Evolutionary conservation across 441 rosid genomes (phyloP).

Genomic region (Euphorbia corollata): DNA sequence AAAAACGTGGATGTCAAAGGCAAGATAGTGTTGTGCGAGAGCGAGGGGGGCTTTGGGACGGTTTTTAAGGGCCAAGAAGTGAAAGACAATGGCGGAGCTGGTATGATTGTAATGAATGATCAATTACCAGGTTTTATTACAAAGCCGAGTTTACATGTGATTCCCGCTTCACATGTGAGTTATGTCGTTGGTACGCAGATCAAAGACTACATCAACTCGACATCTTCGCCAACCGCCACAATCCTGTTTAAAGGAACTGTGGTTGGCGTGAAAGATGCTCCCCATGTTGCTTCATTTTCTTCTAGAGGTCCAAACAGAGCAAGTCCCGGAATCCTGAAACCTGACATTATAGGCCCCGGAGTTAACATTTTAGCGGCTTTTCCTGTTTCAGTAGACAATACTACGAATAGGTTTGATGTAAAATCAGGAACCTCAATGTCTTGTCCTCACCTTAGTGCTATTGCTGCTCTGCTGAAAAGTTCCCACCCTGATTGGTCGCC

Average conservation of each 20-base stretch:
- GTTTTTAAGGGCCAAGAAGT: constrained; percentile 27
- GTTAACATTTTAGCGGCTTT: constrained; percentile 28
- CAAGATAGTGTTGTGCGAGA: constrained; percentile 26
- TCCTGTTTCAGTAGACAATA: constrained; percentile 20
- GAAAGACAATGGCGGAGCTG: constrained; percentile 34
- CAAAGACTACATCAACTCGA: constrained; percentile 23
- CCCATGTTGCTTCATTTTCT: constrained; percentile 27
- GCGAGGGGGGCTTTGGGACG: constrained; percentile 18
- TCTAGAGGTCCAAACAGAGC: constrained; percentile 28
- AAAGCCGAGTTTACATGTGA: constrained; percentile 15
- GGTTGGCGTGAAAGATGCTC: constrained; percentile 7
- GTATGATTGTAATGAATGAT: constrained; percentile 42
- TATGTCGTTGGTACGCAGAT: constrained; percentile 17
- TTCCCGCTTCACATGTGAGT: constrained; percentile 31
- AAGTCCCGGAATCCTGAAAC: constrained; percentile 26
- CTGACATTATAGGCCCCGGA: constrained; percentile 23
- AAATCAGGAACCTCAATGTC: constrained; percentile 57
- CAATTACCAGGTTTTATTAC: constrained; percentile 21
- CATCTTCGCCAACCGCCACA: constrained; percentile 18
- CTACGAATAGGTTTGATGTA: constrained; percentile 25
- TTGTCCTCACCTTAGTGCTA: constrained; percentile 56
- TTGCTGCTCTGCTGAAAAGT: constrained; percentile 41
- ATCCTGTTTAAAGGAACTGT: constrained; percentile 30
- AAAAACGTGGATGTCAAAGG: constrained; percentile 30
- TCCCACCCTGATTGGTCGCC: neutral